Evolutionary conservation across 1,284 basidiomycete species (phyloP), one percentile per base, ranked within the genome.

Genomic region (Tilletia horrida): DNA sequence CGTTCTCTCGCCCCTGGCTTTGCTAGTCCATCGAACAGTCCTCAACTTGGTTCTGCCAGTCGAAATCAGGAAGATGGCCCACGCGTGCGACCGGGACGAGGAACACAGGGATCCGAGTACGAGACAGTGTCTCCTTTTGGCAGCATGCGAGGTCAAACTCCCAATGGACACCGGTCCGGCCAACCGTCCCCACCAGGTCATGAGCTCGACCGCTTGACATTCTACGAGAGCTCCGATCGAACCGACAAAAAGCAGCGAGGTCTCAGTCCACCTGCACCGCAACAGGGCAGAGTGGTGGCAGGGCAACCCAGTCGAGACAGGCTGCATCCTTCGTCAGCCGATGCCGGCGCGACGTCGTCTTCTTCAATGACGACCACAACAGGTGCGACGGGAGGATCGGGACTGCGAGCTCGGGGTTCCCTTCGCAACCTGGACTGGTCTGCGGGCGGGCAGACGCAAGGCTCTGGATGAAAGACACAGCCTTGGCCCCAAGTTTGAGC

Each of bases 401-500:
- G 55, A 59, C 27, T 59, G 55, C 55, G 55, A 13, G 8, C 55
- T 16, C 55, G 55, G 9, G 31, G 55, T 8, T 59, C 55, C 6
- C 13, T 59, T 29, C 55, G 55, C 29, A 40, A 40, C 55, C 16
- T 59, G 8, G 55, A 59, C 55, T 59, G 55, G 55, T 31, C 55
- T 3, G 55, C 25, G 29, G 29, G n/a, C 14, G 55, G 25, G n/a
- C 50, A 29, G 27, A 18, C 6, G 27, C 55, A 40, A 59, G 50
- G 13, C 11, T 27, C 50, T 3, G 13, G 50, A 23, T 40, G 35
- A 40, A 4, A 11, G 35, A 40, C 6, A 40, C 35, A n/a, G n/a
- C n/a, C n/a, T n/a, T n/a, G n/a, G n/a, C n/a, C n/a, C n/a, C n/a
- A n/a, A n/a, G n/a, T n/a, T n/a, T n/a, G n/a, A n/a, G n/a, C n/a